Conservation (phyloP, 768 basidiomycete species). For the Megacollybia marginata region DNA sequence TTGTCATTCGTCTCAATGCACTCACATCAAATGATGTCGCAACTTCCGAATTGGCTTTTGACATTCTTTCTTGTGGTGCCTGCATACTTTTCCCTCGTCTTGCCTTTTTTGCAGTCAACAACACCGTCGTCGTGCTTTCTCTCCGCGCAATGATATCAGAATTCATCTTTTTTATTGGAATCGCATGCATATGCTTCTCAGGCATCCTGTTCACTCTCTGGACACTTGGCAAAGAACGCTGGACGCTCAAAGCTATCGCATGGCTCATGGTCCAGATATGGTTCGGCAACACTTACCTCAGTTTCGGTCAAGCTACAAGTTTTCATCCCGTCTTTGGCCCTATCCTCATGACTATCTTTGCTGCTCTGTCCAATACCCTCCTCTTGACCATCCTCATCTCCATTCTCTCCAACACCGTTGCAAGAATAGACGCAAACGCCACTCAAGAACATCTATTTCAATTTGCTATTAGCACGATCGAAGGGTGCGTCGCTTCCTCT, state of each 20-base stretch:
- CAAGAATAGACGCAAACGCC: constrained; percentile 64
- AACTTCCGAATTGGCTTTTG: constrained; percentile 66
- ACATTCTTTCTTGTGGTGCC: constrained; percentile 76
- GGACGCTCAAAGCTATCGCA: constrained; percentile 45
- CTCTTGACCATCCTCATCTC: constrained; percentile 85
- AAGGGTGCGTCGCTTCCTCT: constrained; percentile 53
- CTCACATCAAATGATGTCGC: constrained; percentile 46
- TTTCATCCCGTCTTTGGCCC: constrained; percentile 72
- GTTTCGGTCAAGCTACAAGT: constrained; percentile 46
- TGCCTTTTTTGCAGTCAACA: constrained; percentile 74
- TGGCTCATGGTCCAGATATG: constrained; percentile 87
- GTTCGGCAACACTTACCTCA: constrained; percentile 73
- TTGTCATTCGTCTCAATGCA: constrained; percentile 58
- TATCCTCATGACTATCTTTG: constrained; percentile 72
- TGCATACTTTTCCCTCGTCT: constrained; percentile 82
- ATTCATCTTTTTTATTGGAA: constrained; percentile 72
- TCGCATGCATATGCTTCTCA: constrained; percentile 76
- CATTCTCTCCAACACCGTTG: constrained; percentile 86
- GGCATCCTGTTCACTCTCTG: constrained; percentile 57
- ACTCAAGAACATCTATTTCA: constrained; percentile 77
- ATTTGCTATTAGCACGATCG: constrained; percentile 77
- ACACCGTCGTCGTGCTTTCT: constrained; percentile 76
- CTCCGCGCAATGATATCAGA: constrained; percentile 77
- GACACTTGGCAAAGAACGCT: constrained; percentile 31
- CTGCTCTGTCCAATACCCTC: constrained; percentile 72